Evolutionary conservation across 2,329 filamentous ascomycete species (phyloP), one percentile per base, ranked within the genome.

Genomic region (Ascochyta koolunga): DNA sequence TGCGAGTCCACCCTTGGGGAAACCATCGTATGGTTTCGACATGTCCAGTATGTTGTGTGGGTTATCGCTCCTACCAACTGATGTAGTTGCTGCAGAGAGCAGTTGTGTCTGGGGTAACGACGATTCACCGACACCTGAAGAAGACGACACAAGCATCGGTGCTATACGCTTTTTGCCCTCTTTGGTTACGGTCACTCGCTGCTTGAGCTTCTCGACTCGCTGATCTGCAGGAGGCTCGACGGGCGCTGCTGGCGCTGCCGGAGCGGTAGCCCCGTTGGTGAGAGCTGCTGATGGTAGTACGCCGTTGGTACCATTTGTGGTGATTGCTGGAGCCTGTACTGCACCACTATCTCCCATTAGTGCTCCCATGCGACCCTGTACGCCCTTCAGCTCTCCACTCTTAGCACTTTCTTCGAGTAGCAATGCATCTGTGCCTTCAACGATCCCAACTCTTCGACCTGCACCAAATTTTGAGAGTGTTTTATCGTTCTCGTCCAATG

Each of bases 131-230:
- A 89, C 90, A 2, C 90, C 91, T 8, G 93, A 93, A 0, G 91
- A 92, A 0, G 93, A 96, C 2, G 80, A 81, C 6, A 99, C 91
- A 11, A 99, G 82, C 60, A 99, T 81, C 1, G 95, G 95, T 4
- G 92, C 90, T 50, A 99, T 93, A 49, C 95, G 86, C 78, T 99
- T 99, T 78, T 95, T 98, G 25, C 95, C 95, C 62, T 99, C 93
- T 72, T 97, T 98, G 0, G 91, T 96, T 56, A 97, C 88, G 0
- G 93, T 97, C 3, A 98, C 93, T 46, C 95, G 85, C 58, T 93
- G 91, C 76, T 98, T 98, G 60, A 98, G 77, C 58, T 84, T 83
- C 62, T 89, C 86, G 3, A 89, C 73, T 62, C 86, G 85, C 10
- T 82, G 80, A 62, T 89, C 85, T 10, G 64, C 54, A 27, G 69